These are phyloP conservation scores for Linnemannia hyalina DNA, from an alignment of 192 early-diverging fungal species.

Conservation along the genomic window DNA sequence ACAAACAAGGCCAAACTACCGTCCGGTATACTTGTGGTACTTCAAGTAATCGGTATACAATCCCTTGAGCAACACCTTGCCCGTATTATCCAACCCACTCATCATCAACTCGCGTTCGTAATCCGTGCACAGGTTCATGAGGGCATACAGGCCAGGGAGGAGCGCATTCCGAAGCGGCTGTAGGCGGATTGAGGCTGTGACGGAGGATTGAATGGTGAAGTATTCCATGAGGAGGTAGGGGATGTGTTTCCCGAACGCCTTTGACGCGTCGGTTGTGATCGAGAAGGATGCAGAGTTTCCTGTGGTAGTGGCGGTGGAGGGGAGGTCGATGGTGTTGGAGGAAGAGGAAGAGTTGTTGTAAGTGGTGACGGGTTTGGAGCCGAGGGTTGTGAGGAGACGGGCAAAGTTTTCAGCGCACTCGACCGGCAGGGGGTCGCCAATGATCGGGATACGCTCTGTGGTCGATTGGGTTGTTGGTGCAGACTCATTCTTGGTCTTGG, in stretches of 20 bases:
- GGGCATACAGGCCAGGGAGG: constrained; percentile 66
- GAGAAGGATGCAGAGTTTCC: neutral
- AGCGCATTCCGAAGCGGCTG: constrained; percentile 61
- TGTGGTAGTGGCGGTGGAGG: neutral
- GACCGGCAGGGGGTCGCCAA: constrained; percentile 36
- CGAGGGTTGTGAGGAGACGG: constrained; percentile 46
- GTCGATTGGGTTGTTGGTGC: constrained; percentile 11
- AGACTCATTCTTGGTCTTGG: constrained; percentile 4
- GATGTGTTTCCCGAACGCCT: constrained; percentile 63
- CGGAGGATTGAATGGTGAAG: constrained; percentile 67
- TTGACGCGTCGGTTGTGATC: constrained; percentile 40
- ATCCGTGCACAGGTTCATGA: constrained; percentile 76
- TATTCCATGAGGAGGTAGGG: constrained; percentile 68
- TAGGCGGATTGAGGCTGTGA: constrained; percentile 58
- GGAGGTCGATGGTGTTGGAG: neutral
- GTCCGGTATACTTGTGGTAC: constrained; percentile 69
- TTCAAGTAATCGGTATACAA: constrained; percentile 65
- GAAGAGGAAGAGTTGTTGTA: constrained; percentile 12
- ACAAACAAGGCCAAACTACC: constrained; percentile 39
- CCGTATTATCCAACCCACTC: constrained; percentile 68
- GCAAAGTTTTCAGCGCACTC: constrained; percentile 51
- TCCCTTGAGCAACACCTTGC: constrained; percentile 64
- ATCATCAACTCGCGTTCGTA: constrained; percentile 76
- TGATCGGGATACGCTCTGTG: neutral
- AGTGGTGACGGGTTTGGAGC: constrained; percentile 44